Percentiles rank a stretch among this genome's conserved stretches.
Conservation (phyloP, 257 asterid species). For the Penstemon eatonii region DNA sequence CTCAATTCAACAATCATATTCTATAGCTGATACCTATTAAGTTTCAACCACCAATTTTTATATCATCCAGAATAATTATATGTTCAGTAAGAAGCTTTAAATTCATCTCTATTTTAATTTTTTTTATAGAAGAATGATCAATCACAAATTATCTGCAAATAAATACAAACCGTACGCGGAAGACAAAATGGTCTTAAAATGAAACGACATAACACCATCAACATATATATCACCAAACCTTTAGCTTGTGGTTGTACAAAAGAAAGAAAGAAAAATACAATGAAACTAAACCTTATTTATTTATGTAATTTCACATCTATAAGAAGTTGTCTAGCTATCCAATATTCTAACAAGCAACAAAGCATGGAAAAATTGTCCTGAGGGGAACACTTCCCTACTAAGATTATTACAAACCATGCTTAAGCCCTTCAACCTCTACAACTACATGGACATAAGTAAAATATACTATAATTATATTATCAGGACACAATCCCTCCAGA, state of each 20-base stretch:
- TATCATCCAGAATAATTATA: too few species aligned
- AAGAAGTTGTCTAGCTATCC: slow-evolving; percentile 26
- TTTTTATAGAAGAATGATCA: slow-evolving; percentile 31
- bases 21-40: too few species aligned
- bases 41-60: too few species aligned
- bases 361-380: slow-evolving; percentile 34
- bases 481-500: neutral
- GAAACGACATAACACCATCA: slow-evolving; percentile 18
- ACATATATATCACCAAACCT: slow-evolving; percentile 26
- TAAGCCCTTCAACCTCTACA: slow-evolving; percentile 33
- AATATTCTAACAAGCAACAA: slow-evolving; percentile 24
- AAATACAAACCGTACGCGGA: slow-evolving; percentile 19
- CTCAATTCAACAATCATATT: too few species aligned
- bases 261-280: slow-evolving; percentile 15
- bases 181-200: neutral
- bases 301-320: slow-evolving; percentile 33
- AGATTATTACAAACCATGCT: slow-evolving; percentile 42
- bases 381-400: slow-evolving; percentile 27
- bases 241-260: slow-evolving; percentile 24
- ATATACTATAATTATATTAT: slow-evolving; percentile 22
- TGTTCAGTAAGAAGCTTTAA: too few species aligned
- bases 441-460: slow-evolving; percentile 27
- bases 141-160: slow-evolving; percentile 17
- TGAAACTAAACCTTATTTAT: slow-evolving; percentile 35
- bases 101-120: too few species aligned